These are phyloP conservation scores for Myxozyma neglecta DNA, from an alignment of 805 yeast genomes.

Conservation along the genomic window DNA sequence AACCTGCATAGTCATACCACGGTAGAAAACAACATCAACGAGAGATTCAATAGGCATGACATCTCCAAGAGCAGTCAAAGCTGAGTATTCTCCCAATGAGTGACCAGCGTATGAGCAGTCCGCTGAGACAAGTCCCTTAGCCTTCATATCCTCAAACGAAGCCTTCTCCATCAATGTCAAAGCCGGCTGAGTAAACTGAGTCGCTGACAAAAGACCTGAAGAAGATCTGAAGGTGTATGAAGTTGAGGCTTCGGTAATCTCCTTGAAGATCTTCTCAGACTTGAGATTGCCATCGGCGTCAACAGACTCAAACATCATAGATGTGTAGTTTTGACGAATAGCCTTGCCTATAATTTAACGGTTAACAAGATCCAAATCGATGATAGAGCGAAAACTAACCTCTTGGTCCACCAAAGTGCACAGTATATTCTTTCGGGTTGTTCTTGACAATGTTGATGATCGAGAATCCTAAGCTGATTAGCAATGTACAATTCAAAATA, in stretches of 20 bases:
- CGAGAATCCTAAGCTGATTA: slow-evolving; percentile 67
- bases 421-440: slow-evolving; percentile 93
- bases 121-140: slow-evolving; percentile 91
- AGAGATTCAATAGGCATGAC: slow-evolving; percentile 92
- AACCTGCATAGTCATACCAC: slow-evolving; percentile 99
- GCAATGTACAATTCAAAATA: not conserved
- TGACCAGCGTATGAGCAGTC: slow-evolving; percentile 98
- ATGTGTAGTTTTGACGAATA: slow-evolving; percentile 89
- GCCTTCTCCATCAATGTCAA: slow-evolving; percentile 99
- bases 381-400: slow-evolving; percentile 48
- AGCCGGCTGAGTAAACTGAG: slow-evolving; percentile 99
- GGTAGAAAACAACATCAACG: slow-evolving; percentile 61
- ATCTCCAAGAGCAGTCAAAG: slow-evolving; percentile 93
- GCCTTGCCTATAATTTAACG: slow-evolving; percentile 49
- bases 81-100: slow-evolving; percentile 98
- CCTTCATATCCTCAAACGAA: slow-evolving; percentile 93
- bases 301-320: slow-evolving; percentile 97
- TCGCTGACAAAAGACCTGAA: slow-evolving; percentile 92
- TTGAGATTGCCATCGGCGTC: slow-evolving; percentile 77
- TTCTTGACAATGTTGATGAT: slow-evolving; percentile 91
- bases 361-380: not conserved
- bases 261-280: slow-evolving; percentile 94
- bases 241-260: slow-evolving; percentile 74
- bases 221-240: slow-evolving; percentile 89
- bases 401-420: slow-evolving; percentile 96